These are phyloP conservation scores for Cryptococcus sp. DNA, from an alignment of 1,284 basidiomycete species.

Conservation along the genomic window DNA sequence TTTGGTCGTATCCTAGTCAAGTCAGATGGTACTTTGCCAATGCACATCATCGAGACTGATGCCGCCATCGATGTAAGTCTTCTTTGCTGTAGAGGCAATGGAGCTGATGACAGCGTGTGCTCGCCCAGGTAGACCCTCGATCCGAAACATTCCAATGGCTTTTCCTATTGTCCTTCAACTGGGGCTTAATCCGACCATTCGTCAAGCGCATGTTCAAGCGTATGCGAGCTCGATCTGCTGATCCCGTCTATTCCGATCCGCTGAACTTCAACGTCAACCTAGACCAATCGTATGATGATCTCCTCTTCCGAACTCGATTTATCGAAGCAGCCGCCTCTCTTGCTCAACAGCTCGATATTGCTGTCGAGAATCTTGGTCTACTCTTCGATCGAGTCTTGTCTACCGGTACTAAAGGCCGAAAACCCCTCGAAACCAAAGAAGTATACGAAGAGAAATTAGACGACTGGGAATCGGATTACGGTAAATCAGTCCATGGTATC, in stretches of 20 bases:
- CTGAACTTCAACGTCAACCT: slow-evolving; percentile 29
- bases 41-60: slow-evolving; percentile 53
- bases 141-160: slow-evolving; percentile 54
- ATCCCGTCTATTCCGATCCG: slow-evolving; percentile 7
- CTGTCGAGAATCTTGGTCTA: slow-evolving; percentile 58
- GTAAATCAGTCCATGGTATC: slow-evolving; percentile 45
- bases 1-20: slow-evolving; percentile 51
- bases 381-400: slow-evolving; percentile 55
- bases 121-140: slow-evolving; percentile 50
- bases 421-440: slow-evolving; percentile 15
- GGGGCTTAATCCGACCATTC: slow-evolving; percentile 51
- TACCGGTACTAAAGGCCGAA: slow-evolving; percentile 44
- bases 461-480: slow-evolving; percentile 28
- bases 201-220: slow-evolving; percentile 47
- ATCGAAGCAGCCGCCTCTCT: slow-evolving; percentile 51
- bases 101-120: slow-evolving; percentile 37
- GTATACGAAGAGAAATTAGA: slow-evolving; percentile 21
- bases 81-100: neutral
- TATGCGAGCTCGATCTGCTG: slow-evolving; percentile 17
- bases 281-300: slow-evolving; percentile 27
- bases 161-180: slow-evolving; percentile 53
- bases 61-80: slow-evolving; percentile 40
- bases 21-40: slow-evolving; percentile 52
- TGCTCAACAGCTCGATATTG: slow-evolving; percentile 49
- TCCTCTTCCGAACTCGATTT: slow-evolving; percentile 50